Evolutionary conservation across 345 rosid genomes (phyloP).

Genomic region (Eutrema yunnanense): DNA sequence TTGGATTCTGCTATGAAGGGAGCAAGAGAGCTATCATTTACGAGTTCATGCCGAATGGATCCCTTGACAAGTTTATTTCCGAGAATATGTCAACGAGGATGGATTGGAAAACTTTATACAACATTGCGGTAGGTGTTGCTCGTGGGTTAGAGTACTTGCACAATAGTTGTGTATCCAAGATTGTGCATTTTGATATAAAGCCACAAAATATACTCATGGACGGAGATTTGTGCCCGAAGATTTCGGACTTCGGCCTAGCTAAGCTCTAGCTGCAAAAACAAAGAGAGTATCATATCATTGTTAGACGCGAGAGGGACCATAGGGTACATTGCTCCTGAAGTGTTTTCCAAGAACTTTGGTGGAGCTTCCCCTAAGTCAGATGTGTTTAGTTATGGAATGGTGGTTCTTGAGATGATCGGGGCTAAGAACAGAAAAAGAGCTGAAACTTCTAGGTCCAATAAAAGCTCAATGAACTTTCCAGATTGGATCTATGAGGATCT

Average conservation of each 20-base stretch:
- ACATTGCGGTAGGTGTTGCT: constrained; percentile 32
- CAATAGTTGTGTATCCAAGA: constrained; percentile 33
- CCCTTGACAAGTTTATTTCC: constrained; percentile 34
- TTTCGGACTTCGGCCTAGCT: constrained; percentile 44
- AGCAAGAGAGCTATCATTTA: constrained; percentile 31
- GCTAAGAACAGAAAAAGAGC: too few species aligned
- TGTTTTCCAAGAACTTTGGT: constrained; percentile 9
- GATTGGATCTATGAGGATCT: too few species aligned
- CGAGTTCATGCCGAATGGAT: constrained; percentile 40
- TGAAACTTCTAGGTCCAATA: too few species aligned
- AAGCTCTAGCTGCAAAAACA: constrained; percentile 28
- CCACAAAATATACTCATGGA: constrained; percentile 43
- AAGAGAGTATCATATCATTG: constrained; percentile 32
- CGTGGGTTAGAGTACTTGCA: constrained; percentile 43
- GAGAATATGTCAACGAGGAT: not conserved
- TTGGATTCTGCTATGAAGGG: constrained; percentile 26
- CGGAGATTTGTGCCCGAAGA: constrained; percentile 31
- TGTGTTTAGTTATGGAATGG: too few species aligned
- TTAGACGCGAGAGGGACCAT: constrained; percentile 19
- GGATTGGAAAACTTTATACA: constrained; percentile 23
- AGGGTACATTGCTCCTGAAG: constrained; percentile 41
- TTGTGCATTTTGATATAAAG: constrained; percentile 45
- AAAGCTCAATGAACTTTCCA: too few species aligned
- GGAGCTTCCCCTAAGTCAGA: too few species aligned
- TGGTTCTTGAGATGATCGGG: too few species aligned